Base-by-base conservation (phyloP, 106 monocot genomes). In the Allium sativum region DNA sequence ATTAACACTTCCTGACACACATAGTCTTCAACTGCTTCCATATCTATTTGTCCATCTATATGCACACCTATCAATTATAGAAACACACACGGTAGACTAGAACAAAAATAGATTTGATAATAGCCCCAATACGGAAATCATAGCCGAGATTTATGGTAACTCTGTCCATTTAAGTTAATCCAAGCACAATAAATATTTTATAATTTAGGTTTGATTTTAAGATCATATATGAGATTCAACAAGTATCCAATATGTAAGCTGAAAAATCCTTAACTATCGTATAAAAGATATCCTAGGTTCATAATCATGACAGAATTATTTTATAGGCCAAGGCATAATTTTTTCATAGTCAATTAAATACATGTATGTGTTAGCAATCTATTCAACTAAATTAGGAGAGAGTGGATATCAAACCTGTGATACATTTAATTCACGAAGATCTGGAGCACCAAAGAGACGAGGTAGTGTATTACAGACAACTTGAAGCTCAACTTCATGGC, bases 401-500 rank as follows among this genome's bases (percentile, higher is more conserved):
- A 40, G 3, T 31, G 13, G 40, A 52, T 19, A 17, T 21, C 52
- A 16, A 70, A 92, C 98, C 80, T 99, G 98, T 16, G 98, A 99
- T 47, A 88, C 88, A 87, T 98, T 98, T 72, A 98, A 76, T 65
- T 98, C 96, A 46, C 91, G 96, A 72, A 98, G 91, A 31, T 91
- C 96, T 64, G 96, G 96, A 17, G 96, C 96, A 70, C 96, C 96
- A 80, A 98, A 98, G 46, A 91, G 96, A 10, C 91, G 91, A 46
- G 96, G 96, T 59, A 98, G 77, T 17, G 91, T 82, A 55, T 85
- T 98, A 21, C 96, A 87, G 1, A 98, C 78, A 21, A 91, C 58
- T 74, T 98, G 96, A 69, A 75, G 88, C 70, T 98, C 96, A 68
- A 98, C 96, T 83, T 98, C 96, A 81, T 98, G 96, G 3, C 96